These are phyloP conservation scores for Aspergillus egyptiacus DNA, from an alignment of 495 filamentous ascomycete genomes.

Conservation along the genomic window DNA sequence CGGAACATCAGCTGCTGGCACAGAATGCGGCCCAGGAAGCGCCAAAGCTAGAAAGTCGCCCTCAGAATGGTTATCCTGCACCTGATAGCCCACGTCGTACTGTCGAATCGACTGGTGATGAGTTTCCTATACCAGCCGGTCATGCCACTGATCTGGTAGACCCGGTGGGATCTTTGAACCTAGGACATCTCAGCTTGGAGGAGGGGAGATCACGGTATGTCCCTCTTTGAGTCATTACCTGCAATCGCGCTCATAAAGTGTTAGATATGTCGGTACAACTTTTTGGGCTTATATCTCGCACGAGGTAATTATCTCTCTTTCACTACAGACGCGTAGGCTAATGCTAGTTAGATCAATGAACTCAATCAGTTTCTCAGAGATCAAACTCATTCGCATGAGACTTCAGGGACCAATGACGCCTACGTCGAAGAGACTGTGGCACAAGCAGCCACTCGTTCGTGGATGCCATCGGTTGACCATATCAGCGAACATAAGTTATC, in stretches of 20 bases:
- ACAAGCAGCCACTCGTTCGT: conserved; percentile 13
- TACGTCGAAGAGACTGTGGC: conserved; percentile 17
- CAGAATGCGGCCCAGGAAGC: conserved; percentile 21
- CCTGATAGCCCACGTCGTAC: conserved; percentile 32
- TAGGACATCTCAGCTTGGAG: conserved; percentile 44
- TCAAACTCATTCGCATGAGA: conserved; percentile 37
- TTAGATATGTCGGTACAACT: conserved; percentile 47
- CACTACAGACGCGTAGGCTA: background rate
- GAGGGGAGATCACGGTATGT: conserved; percentile 43
- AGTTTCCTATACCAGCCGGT: conserved; percentile 43
- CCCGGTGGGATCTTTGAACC: conserved; percentile 40
- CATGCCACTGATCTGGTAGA: conserved; percentile 42
- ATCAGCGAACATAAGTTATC: conserved; percentile 7
- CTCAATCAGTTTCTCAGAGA: conserved; percentile 42
- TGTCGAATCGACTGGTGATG: conserved; percentile 37
- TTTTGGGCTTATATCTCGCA: conserved; percentile 50
- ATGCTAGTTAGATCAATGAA: conserved; percentile 38
- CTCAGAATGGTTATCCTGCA: conserved; percentile 12
- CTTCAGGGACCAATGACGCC: conserved; percentile 18
- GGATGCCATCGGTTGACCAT: conserved; percentile 23
- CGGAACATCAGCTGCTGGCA: conserved; percentile 20
- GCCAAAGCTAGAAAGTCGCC: conserved; percentile 18
- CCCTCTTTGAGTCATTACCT: background rate
- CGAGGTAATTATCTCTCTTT: conserved; percentile 27
- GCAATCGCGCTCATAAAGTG: background rate